phyloP scores from a whole-genome alignment of 805 yeast genomes.

The Lipomyces yamanashiensis region DNA sequence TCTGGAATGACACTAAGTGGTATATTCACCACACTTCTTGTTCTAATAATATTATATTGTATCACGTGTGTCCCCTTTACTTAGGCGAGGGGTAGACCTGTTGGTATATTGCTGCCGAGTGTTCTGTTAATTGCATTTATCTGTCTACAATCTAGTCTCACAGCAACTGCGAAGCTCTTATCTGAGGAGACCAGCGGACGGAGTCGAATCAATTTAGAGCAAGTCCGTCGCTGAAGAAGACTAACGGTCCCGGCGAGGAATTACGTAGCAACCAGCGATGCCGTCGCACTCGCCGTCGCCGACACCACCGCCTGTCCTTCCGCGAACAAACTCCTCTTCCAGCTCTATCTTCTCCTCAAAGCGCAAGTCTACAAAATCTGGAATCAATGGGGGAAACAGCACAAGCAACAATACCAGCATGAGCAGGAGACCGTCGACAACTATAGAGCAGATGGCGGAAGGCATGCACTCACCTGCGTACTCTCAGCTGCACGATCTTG shows the following conservation, averaged over 20 bases:
- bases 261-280: conserved; percentile 8
- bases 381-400: neutral
- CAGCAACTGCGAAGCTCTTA: too few relatives aligned
- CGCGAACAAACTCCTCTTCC: conserved; percentile 15
- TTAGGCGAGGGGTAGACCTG: neutral
- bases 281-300: conserved; percentile 19
- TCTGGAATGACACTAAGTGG: neutral
- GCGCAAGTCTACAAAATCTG: neutral
- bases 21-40: neutral
- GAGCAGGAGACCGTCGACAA: neutral
- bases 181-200: neutral
- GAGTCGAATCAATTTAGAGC: neutral
- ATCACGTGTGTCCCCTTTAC: conserved; percentile 6
- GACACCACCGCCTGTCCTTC: conserved; percentile 5
- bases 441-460: conserved; percentile 1
- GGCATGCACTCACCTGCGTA: neutral
- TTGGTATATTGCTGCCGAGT: neutral
- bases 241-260: conserved; percentile 9
- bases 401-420: neutral
- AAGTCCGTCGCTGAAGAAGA: neutral
- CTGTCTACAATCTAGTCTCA: too few relatives aligned
- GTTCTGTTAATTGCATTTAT: too few relatives aligned
- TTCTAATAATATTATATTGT: neutral
- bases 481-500: neutral
- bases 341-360: conserved; percentile 11